Percentiles rank a stretch among this genome's conserved stretches.
Conservation (phyloP, 352 stramenopile genomes). For the Phytophthora europaea region DNA sequence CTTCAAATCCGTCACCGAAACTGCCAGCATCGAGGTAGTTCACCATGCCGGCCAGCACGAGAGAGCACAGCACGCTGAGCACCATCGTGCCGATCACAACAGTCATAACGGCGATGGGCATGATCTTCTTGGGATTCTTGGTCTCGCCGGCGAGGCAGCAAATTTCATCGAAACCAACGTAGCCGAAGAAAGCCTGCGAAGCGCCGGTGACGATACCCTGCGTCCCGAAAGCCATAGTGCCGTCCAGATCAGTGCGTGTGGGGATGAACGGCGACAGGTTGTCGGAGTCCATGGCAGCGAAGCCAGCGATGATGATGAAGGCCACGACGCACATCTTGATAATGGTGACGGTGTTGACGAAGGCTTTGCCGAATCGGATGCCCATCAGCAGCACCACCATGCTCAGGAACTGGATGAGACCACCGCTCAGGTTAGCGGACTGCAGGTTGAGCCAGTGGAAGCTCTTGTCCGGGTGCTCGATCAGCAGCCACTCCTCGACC, state of each 20-base stretch:
- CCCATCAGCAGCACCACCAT: conserved; percentile 79
- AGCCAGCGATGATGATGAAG: conserved; percentile 92
- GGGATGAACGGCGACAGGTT: conserved; percentile 92
- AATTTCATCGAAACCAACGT: conserved; percentile 95
- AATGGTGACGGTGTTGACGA: conserved; percentile 87
- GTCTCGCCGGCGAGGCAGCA: conserved; percentile 88
- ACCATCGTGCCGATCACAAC: conserved; percentile 79
- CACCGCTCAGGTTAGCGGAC: conserved; percentile 59
- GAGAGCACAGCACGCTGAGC: conserved; percentile 76
- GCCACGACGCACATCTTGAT: conserved; percentile 81
- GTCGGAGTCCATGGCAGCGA: conserved; percentile 74
- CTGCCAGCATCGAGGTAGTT: conserved; percentile 52
- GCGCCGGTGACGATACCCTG: conserved; percentile 84
- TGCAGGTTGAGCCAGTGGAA: conserved; percentile 63
- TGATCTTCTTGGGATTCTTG: conserved; percentile 82
- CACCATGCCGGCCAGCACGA: conserved; percentile 90
- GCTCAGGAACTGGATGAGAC: conserved; percentile 68
- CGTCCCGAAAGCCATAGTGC: conserved; percentile 49
- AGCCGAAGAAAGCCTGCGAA: conserved; percentile 94
- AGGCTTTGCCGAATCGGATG: conserved; percentile 88
- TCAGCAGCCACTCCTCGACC: conserved; percentile 74
- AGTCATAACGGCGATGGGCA: conserved; percentile 84
- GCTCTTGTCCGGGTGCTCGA: conserved; percentile 49
- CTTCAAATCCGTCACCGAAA: conserved; percentile 65
- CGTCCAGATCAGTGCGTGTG: conserved; percentile 28